Conservation (phyloP, 2,329 filamentous ascomycete species). For the Karstenula rhodostoma region DNA sequence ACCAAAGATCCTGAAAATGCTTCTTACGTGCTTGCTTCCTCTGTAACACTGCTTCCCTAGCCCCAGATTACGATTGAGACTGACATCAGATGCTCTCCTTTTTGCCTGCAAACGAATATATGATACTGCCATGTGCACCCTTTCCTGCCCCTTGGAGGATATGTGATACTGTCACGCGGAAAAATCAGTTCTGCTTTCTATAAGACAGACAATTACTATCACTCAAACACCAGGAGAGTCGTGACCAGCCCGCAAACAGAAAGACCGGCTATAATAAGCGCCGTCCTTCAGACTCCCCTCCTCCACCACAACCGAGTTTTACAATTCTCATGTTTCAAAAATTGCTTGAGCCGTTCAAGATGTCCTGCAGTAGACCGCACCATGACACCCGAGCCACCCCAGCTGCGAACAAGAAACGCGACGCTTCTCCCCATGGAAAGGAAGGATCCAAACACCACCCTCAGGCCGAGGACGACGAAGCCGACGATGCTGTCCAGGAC, state of each 20-base stretch:
- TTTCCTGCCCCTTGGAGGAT: not conserved
- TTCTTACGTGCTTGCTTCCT: too few relatives aligned
- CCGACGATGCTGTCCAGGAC: too few relatives aligned
- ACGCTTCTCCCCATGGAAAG: too few relatives aligned
- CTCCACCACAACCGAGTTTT: not conserved
- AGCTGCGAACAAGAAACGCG: not conserved
- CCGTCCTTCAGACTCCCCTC: not conserved
- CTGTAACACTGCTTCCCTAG: too few relatives aligned
- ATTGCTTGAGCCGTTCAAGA: not conserved
- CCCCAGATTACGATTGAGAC: too few relatives aligned
- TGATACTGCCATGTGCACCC: not conserved
- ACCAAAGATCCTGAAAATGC: too few relatives aligned
- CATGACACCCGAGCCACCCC: not conserved
- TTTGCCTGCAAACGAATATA: not conserved
- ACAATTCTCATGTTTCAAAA: not conserved
- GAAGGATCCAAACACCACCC: too few relatives aligned
- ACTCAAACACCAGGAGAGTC: not conserved
- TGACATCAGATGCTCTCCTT: too few relatives aligned
- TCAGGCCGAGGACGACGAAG: too few relatives aligned
- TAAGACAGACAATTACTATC: not conserved
- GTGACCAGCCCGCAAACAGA: not conserved
- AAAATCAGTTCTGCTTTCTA: not conserved
- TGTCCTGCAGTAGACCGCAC: not conserved
- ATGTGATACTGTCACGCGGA: too few relatives aligned
- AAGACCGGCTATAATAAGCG: not conserved